A percentile compares a stretch with the other conserved stretches of the same genome.
Conservation (phyloP, 1,284 basidiomycete genomes). For the Rhodotorula sp. region DNA sequence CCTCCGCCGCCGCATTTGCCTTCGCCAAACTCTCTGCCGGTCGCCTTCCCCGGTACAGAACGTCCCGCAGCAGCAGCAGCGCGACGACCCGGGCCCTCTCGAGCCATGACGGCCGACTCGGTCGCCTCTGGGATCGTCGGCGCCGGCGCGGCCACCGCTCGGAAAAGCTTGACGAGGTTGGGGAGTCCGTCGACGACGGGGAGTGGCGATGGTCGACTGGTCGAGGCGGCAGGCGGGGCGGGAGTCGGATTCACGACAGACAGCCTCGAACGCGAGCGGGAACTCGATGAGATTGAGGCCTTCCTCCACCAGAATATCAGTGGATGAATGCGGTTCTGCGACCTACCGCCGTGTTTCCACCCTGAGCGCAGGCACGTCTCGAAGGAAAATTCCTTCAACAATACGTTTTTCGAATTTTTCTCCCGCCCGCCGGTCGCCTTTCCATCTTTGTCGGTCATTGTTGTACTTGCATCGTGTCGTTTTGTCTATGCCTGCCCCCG, state of each 20-base stretch:
- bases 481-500: too few relatives aligned
- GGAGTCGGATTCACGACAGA: neutral
- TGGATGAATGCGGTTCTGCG: neutral
- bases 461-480: too few relatives aligned
- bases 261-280: neutral
- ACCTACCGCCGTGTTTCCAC: neutral
- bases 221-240: neutral
- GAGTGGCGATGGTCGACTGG: neutral
- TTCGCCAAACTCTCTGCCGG: neutral
- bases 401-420: too few relatives aligned
- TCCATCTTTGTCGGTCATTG: too few relatives aligned
- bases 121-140: neutral
- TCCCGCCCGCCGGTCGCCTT: too few relatives aligned
- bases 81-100: neutral
- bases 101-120: neutral
- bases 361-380: too few relatives aligned
- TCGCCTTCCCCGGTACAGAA: neutral
- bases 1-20: neutral
- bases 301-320: neutral
- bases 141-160: neutral
- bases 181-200: neutral
- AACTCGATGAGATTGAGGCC: neutral
- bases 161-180: neutral
- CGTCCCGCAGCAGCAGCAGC: neutral
- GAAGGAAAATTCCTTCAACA: too few relatives aligned